Percentiles rank a stretch among this genome's conserved stretches.
Evolutionary conservation across 441 rosid species (phyloP).

Genomic region (Erodium trifolium): DNA sequence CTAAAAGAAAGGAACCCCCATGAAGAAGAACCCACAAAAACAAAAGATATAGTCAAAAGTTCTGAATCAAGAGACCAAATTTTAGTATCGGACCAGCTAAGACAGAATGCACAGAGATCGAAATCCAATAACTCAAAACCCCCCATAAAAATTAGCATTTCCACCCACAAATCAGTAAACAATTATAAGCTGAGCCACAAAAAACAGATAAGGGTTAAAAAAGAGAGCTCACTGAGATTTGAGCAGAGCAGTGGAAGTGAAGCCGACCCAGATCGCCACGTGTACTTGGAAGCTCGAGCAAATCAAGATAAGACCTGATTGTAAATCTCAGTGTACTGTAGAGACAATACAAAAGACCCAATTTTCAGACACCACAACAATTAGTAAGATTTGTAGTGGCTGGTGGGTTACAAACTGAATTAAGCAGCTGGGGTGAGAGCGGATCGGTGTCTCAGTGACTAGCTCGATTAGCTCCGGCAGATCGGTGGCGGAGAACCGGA

Average conservation of each 20-base stretch:
- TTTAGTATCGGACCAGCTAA: conserved; percentile 20
- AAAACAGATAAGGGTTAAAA: conserved; percentile 11
- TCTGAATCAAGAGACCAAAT: conserved; percentile 20
- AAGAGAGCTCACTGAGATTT: conserved; percentile 46
- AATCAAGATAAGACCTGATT: conserved; percentile 40
- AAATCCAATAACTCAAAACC: conserved; percentile 17
- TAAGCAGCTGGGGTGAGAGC: not conserved
- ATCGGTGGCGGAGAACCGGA: conserved; percentile 30
- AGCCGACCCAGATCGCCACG: conserved; percentile 48
- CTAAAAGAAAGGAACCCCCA: not conserved
- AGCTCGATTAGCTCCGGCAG: not conserved
- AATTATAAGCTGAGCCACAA: conserved; percentile 14
- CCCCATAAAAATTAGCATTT: conserved; percentile 14
- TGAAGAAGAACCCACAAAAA: conserved; percentile 13
- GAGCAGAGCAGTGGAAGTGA: conserved; percentile 34
- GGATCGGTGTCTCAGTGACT: not conserved
- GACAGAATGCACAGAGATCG: conserved; percentile 36
- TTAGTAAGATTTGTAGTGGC: not conserved
- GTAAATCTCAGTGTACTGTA: conserved; percentile 36
- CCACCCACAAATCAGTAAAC: conserved; percentile 18
- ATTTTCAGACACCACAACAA: not conserved
- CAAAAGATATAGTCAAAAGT: conserved; percentile 19
- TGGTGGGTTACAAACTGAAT: not conserved
- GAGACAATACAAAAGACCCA: conserved; percentile 13
- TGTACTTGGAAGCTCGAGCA: conserved; percentile 37